phyloP scores from a whole-genome alignment of 2,329 filamentous ascomycete genomes.

The Colletotrichum scovillei region DNA sequence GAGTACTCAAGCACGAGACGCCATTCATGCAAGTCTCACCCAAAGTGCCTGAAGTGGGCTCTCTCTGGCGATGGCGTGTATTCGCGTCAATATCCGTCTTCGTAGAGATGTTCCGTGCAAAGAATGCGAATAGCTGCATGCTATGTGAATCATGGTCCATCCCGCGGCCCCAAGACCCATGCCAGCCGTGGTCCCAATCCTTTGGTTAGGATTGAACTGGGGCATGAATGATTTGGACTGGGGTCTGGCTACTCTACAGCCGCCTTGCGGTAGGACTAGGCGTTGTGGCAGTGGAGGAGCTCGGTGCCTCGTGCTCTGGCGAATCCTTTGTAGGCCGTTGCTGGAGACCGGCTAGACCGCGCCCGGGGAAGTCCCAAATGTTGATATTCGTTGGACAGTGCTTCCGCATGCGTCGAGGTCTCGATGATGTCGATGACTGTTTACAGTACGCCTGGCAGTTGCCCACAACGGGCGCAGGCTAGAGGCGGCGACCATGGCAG shows the following conservation, averaged over 20 bases:
- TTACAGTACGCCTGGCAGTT: neutral
- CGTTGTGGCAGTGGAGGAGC: neutral
- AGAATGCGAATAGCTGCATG: neutral
- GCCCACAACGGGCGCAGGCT: neutral
- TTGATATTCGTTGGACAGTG: neutral
- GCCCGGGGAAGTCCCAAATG: too few relatives aligned
- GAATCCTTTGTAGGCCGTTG: slow-evolving; percentile 3
- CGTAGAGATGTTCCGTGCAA: neutral
- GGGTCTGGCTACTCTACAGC: neutral
- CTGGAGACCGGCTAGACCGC: neutral
- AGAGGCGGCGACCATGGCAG: neutral
- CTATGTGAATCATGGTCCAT: neutral
- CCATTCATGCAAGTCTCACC: neutral
- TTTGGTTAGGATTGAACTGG: slow-evolving; percentile 3
- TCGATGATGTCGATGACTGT: neutral
- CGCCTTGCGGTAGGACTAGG: neutral
- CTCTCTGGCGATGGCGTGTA: neutral
- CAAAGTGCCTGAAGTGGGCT: neutral
- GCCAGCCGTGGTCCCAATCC: neutral
- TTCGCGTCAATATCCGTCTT: neutral
- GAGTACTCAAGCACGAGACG: neutral
- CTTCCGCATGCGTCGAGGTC: slow-evolving; percentile 7
- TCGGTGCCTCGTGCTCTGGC: neutral
- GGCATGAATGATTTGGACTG: neutral
- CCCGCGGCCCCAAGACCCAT: neutral